These are phyloP conservation scores for Zymoseptoria ardabiliae DNA, from an alignment of 2,329 filamentous ascomycete species.

Conservation along the genomic window DNA sequence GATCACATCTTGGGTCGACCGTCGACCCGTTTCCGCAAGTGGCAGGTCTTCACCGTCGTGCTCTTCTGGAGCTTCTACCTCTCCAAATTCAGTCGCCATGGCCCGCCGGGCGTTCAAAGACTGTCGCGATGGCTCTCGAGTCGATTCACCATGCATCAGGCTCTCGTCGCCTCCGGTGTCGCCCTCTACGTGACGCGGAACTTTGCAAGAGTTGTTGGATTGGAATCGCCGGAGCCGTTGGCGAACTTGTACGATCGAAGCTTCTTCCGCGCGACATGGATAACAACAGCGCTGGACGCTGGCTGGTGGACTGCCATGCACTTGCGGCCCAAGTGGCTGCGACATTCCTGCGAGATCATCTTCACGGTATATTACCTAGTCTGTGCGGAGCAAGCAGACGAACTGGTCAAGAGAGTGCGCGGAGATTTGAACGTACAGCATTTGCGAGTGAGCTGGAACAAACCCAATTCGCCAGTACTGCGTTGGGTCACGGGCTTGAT, in stretches of 20 bases:
- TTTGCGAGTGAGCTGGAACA: constrained; percentile 89
- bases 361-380: constrained; percentile 89
- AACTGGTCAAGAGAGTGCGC: constrained; percentile 88
- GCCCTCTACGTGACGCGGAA: constrained; percentile 89
- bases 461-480: constrained; percentile 81
- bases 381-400: constrained; percentile 87
- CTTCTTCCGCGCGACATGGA: constrained; percentile 95
- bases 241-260: constrained; percentile 87
- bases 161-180: constrained; percentile 75
- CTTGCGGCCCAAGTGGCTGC: constrained; percentile 69
- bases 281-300: constrained; percentile 87
- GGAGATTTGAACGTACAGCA: constrained; percentile 85
- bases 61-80: constrained; percentile 88
- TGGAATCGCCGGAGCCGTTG: constrained; percentile 88
- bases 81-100: constrained; percentile 75
- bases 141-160: constrained; percentile 81
- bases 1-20: constrained; percentile 20
- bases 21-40: constrained; percentile 21
- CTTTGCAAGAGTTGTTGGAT: constrained; percentile 82
- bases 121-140: constrained; percentile 65
- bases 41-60: constrained; percentile 70
- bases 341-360: constrained; percentile 72
- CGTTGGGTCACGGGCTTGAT: constrained; percentile 63
- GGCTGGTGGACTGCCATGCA: constrained; percentile 99
- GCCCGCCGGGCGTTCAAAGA: constrained; percentile 64